Percentiles rank a stretch among this genome's conserved stretches.
Evolutionary conservation across 208 protist genomes (phyloP).

Genomic region (Crithidia sp.): DNA sequence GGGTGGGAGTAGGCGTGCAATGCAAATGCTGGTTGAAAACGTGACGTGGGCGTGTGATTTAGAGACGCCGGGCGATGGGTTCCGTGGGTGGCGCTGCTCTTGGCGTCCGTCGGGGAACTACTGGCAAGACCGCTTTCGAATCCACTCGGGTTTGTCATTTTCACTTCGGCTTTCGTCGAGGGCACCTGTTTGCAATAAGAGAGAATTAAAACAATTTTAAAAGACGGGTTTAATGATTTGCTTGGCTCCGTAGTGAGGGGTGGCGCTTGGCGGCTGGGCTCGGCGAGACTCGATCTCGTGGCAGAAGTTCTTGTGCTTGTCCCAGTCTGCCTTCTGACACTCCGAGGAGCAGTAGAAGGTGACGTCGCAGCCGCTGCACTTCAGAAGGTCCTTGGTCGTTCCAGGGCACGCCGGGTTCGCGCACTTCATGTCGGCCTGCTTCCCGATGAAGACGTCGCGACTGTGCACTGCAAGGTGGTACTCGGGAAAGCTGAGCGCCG

Average conservation of each 20-base stretch:
- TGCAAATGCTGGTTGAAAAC: too few relatives aligned
- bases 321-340: conserved; percentile 82
- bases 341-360: conserved; percentile 81
- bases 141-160: too few relatives aligned
- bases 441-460: conserved; percentile 62
- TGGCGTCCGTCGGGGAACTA: too few relatives aligned
- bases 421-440: conserved; percentile 65
- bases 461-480: conserved; percentile 82
- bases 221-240: conserved; percentile 40
- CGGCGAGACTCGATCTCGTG: conserved; percentile 71
- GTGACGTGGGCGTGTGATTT: too few relatives aligned
- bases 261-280: conserved; percentile 23
- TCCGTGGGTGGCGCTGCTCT: neutral
- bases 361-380: conserved; percentile 79
- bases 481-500: conserved; percentile 48
- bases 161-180: too few relatives aligned
- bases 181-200: too few relatives aligned
- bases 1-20: too few relatives aligned
- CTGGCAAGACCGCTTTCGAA: too few relatives aligned
- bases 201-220: neutral
- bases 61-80: too few relatives aligned
- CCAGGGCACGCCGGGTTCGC: conserved; percentile 61
- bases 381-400: conserved; percentile 69
- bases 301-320: conserved; percentile 76
- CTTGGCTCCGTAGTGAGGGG: conserved; percentile 28